phyloP scores from a whole-genome alignment of 768 basidiomycete species.

The Amylocystis lapponica region DNA sequence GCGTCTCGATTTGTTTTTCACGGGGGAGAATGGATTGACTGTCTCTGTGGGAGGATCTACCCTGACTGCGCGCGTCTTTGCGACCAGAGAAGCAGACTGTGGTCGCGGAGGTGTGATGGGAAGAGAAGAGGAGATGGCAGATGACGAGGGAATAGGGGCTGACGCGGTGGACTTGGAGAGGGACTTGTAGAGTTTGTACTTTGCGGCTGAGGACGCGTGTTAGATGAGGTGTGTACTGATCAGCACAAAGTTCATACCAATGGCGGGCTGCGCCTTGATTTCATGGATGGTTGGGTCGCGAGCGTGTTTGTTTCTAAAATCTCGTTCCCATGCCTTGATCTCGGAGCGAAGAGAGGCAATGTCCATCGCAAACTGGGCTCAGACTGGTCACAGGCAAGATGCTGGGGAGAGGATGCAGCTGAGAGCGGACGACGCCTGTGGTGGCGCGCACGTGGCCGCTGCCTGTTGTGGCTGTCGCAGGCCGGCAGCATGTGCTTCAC shows the following conservation, averaged over 20 bases:
- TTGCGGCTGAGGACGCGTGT: conserved; percentile 47
- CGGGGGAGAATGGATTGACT: conserved; percentile 78
- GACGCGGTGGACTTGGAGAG: conserved; percentile 44
- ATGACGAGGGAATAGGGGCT: conserved; percentile 14
- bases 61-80: conserved; percentile 47
- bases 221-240: conserved; percentile 9
- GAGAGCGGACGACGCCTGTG: conserved; percentile 11
- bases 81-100: conserved; percentile 33
- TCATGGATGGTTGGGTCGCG: conserved; percentile 64
- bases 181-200: conserved; percentile 79
- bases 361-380: conserved; percentile 36
- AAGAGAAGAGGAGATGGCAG: conserved; percentile 28
- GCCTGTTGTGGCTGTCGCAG: not conserved
- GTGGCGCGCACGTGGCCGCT: conserved; percentile 4
- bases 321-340: conserved; percentile 75
- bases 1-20: conserved; percentile 46
- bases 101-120: conserved; percentile 31
- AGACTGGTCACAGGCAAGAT: too few species aligned
- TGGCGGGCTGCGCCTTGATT: conserved; percentile 52
- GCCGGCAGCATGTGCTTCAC: too few species aligned
- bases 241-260: conserved; percentile 44
- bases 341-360: conserved; percentile 52
- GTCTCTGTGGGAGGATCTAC: conserved; percentile 46
- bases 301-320: conserved; percentile 50
- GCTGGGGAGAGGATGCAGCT: conserved; percentile 6